These are phyloP conservation scores for Aechmea fasciata DNA, from an alignment of 176 grass and related monocot genomes.

Conservation along the genomic window DNA sequence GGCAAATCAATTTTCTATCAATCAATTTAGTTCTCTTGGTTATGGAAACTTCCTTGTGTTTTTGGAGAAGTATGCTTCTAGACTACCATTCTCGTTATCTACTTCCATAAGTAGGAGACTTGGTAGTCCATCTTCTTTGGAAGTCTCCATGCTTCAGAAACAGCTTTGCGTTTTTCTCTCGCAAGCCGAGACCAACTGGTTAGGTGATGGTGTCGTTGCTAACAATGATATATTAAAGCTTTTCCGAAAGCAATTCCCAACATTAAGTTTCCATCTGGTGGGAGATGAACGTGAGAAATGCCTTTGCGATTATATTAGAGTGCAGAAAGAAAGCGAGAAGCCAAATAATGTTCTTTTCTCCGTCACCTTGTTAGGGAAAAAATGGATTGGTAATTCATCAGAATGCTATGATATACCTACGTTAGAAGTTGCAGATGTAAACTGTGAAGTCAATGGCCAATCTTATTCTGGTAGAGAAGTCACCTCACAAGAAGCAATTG, in stretches of 20 bases:
- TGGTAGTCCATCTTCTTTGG: conserved; percentile 26
- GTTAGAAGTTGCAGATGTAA: conserved; percentile 5
- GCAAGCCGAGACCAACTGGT: conserved; percentile 45
- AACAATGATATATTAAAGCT: conserved; percentile 47
- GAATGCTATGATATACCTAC: conserved; percentile 14
- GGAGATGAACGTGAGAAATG: conserved; percentile 31
- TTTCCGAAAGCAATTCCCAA: conserved; percentile 78
- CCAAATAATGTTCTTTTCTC: conserved; percentile 55
- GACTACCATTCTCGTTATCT: conserved; percentile 34
- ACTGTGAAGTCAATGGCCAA: conserved; percentile 21
- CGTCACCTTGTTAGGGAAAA: conserved; percentile 63
- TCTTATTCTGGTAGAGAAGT: conserved; percentile 30
- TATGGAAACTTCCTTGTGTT: conserved; percentile 74
- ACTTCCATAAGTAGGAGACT: conserved; percentile 35
- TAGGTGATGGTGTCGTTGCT: conserved; percentile 26
- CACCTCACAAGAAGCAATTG: conserved; percentile 48
- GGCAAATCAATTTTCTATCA: conserved; percentile 44
- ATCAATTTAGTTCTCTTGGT: conserved; percentile 71
- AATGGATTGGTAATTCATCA: conserved; percentile 32
- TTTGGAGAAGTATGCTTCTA: conserved; percentile 54
- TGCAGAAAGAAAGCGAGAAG: conserved; percentile 34
- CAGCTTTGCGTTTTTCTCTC: conserved; percentile 60
- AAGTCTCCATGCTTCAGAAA: conserved; percentile 47
- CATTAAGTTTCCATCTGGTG: conserved; percentile 46
- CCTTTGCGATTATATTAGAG: conserved; percentile 21